Base-by-base conservation (phyloP, 192 early-diverging fungal species). In the Rhizophlyctis rosea region DNA sequence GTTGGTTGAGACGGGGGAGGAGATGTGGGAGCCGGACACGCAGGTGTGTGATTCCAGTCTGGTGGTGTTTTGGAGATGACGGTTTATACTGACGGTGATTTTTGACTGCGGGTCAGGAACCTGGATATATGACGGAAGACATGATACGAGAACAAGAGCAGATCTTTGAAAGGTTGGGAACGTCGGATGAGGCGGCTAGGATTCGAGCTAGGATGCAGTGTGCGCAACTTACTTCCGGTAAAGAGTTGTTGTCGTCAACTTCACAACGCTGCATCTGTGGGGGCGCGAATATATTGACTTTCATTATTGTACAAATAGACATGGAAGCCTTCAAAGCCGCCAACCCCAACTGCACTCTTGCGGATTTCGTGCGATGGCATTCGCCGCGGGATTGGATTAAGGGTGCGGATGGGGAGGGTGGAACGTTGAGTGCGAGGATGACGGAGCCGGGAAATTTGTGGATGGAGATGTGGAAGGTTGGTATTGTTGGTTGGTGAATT, bases 291-390 rank as follows among this genome's bases (percentile, higher is more conserved):
- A 69, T 30, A 39, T 34, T 33, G 9, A 68, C 68, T 74, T 57
- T 61, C 14, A 28, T 25, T 57, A 53, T 61, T 61, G 50, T 36
- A 0, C 47, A 33, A 31, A 14, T 72, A 60, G 92, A 96, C 64
- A 93, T 96, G 92, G 78, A 89, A 64, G 87, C 91, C 16, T 96
- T 96, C 73, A 96, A 96, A 65, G 94, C 94, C 2, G 94, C 94
- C 7, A 96, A 96, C 65, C 91, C 94, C 0, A 75, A 80, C 13
- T 82, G 82, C 51, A 64, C 64, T 1, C 58, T 96, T 32, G 91
- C 87, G 5, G 94, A 96, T 51, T 96, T 96, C 81, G 88, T 96
- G 21, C 83, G 94, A 47, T 96, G 94, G 94, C 89, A 93, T 68
- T 95, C 93, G 4, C 94, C 94, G n/a, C 84, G 90, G 52, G 94